A percentile compares a stretch with the other conserved stretches of the same genome.
Conservation (phyloP, 176 grass and related monocot genomes). For the Canna indica region DNA sequence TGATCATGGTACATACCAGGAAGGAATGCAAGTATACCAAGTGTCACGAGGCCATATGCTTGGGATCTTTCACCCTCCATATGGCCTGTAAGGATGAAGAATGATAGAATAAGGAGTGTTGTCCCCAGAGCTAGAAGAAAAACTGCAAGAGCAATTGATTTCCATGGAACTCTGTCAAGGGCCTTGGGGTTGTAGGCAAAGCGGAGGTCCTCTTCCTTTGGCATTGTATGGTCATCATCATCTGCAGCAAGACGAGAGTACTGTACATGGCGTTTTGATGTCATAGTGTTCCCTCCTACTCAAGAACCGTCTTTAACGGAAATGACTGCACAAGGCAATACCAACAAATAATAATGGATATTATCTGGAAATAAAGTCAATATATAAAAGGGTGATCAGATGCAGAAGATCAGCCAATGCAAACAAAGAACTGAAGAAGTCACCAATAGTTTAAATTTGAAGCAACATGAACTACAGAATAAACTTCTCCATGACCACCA, state of each 20-base stretch:
- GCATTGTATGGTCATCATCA: slow-evolving; percentile 6
- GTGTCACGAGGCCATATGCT: slow-evolving; percentile 67
- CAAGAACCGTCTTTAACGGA: neutral
- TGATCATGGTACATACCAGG: slow-evolving; percentile 49
- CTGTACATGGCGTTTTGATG: slow-evolving; percentile 38
- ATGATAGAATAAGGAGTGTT: slow-evolving; percentile 58
- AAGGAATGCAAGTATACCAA: slow-evolving; percentile 85
- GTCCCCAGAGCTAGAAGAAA: slow-evolving; percentile 69
- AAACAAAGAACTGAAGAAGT: neutral
- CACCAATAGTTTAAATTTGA: neutral
- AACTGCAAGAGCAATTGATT: slow-evolving; percentile 73
- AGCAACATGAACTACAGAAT: neutral
- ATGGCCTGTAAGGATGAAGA: slow-evolving; percentile 78
- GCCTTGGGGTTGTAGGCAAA: slow-evolving; percentile 74
- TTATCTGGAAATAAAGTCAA: neutral
- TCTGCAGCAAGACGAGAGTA: slow-evolving; percentile 48
- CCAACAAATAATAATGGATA: neutral
- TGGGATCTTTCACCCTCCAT: slow-evolving; percentile 82
- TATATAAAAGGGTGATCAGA: neutral
- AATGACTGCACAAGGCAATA: slow-evolving; percentile 1
- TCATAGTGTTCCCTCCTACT: slow-evolving; percentile 28
- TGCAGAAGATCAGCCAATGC: too few species aligned
- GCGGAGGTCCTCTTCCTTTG: slow-evolving; percentile 45
- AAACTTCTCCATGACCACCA: too few species aligned
- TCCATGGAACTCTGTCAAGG: slow-evolving; percentile 59